Evolutionary conservation across 495 filamentous ascomycete genomes (phyloP).

Genomic region (Halenospora varia): DNA sequence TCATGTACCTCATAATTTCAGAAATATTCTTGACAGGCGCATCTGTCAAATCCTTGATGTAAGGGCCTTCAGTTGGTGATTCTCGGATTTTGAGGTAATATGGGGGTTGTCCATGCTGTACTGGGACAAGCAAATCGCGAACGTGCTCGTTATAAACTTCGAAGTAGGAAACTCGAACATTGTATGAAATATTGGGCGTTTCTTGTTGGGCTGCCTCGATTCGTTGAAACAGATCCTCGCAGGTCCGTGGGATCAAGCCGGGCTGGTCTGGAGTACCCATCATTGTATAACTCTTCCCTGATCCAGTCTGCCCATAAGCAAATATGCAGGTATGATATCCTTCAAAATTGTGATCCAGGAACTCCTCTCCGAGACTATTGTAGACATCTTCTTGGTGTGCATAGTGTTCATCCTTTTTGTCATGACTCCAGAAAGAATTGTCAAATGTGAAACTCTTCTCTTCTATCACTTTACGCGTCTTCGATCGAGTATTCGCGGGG

Average conservation of each 20-base stretch:
- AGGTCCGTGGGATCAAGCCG: conserved; percentile 94
- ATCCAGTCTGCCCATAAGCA: conserved; percentile 96
- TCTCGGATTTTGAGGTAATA: conserved; percentile 97
- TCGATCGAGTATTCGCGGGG: conserved; percentile 60
- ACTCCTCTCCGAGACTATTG: conserved; percentile 90
- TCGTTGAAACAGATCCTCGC: conserved; percentile 91
- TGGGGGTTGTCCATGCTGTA: conserved; percentile 62
- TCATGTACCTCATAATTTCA: conserved; percentile 89
- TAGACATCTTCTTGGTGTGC: conserved; percentile 91
- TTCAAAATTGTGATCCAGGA: conserved; percentile 98
- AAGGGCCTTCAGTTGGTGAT: conserved; percentile 92
- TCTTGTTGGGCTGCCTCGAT: conserved; percentile 71
- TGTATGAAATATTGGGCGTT: conserved; percentile 85
- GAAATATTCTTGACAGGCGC: conserved; percentile 75
- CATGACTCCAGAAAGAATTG: conserved; percentile 95
- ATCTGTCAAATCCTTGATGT: conserved; percentile 94
- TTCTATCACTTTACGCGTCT: conserved; percentile 72
- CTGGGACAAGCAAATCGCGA: conserved; percentile 82
- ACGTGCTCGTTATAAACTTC: conserved; percentile 99
- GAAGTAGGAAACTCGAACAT: conserved; percentile 96
- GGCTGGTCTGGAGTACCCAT: conserved; percentile 89
- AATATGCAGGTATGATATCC: conserved; percentile 99
- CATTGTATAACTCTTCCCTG: conserved; percentile 98
- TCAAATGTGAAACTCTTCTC: conserved; percentile 94
- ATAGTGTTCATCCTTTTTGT: conserved; percentile 68